These are phyloP conservation scores for Acarospora socialis DNA, from an alignment of 2,329 filamentous ascomycete genomes.

Conservation along the genomic window DNA sequence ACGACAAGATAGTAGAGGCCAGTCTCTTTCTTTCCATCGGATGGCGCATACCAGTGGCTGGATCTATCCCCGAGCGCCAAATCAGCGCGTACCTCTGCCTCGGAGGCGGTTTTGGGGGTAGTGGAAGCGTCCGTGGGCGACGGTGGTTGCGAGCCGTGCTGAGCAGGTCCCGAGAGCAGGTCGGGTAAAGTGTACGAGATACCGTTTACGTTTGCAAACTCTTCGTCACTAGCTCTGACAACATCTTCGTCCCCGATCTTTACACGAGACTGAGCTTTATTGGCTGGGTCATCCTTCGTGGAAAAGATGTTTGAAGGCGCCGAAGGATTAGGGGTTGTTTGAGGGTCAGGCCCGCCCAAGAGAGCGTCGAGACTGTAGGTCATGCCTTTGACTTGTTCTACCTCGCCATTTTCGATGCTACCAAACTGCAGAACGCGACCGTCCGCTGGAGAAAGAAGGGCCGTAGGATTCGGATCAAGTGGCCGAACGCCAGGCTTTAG, in stretches of 20 bases:
- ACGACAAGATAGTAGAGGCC: conserved; percentile 87
- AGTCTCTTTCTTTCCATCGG: conserved; percentile 32
- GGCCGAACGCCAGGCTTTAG: conserved; percentile 80
- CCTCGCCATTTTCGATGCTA: conserved; percentile 79
- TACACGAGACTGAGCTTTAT: conserved; percentile 19
- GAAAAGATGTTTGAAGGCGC: conserved; percentile 21
- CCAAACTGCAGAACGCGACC: conserved; percentile 86
- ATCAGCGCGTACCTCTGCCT: conserved; percentile 71
- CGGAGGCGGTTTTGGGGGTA: conserved; percentile 51
- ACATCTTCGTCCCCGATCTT: conserved; percentile 40
- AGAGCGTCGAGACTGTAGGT: conserved; percentile 93
- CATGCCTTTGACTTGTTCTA: conserved; percentile 97
- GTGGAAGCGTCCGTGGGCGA: conserved; percentile 59
- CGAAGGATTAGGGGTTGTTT: conserved; percentile 33
- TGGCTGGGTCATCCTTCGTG: conserved; percentile 24
- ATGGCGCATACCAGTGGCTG: conserved; percentile 52
- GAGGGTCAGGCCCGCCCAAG: conserved; percentile 45
- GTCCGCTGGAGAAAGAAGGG: conserved; percentile 77
- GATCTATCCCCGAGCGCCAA: conserved; percentile 56
- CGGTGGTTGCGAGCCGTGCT: conserved; percentile 25
- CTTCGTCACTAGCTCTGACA: conserved; percentile 68
- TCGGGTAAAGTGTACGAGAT: conserved; percentile 88
- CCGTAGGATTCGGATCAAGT: conserved; percentile 65
- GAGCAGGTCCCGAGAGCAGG: conserved; percentile 55
- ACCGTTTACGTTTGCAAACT: conserved; percentile 87